Conservation (phyloP, 345 rosid genomes). For the Pseudoturritis turrita region DNA sequence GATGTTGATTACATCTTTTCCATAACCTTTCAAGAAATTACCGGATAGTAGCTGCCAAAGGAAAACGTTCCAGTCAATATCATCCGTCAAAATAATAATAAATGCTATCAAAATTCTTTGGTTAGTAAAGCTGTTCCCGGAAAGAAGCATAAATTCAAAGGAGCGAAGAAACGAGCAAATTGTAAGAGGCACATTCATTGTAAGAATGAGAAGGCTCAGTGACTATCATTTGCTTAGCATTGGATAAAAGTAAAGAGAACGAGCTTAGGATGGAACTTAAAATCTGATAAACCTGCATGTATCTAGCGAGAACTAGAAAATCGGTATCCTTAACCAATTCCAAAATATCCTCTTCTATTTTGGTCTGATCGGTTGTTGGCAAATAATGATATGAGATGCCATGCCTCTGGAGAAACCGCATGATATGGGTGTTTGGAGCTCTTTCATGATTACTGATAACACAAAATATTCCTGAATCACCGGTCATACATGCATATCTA, state of each 20-base stretch:
- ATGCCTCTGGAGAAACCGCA: slow-evolving; percentile 77
- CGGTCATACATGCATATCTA: background rate
- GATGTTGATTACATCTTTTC: slow-evolving; percentile 91
- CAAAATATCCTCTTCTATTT: slow-evolving; percentile 74
- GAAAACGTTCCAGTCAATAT: background rate
- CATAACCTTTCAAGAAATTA: slow-evolving; percentile 61
- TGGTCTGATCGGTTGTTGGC: slow-evolving; percentile 45
- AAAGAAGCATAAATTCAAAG: background rate
- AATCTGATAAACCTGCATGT: slow-evolving; percentile 84
- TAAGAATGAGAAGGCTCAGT: background rate
- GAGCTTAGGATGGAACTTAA: background rate
- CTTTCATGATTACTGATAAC: slow-evolving; percentile 77
- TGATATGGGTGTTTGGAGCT: slow-evolving; percentile 79
- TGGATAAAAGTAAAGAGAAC: background rate
- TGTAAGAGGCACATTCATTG: background rate
- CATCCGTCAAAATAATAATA: background rate
- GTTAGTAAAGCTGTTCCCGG: background rate
- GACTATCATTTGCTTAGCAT: background rate
- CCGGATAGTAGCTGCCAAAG: slow-evolving; percentile 63
- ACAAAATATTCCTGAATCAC: slow-evolving; percentile 1
- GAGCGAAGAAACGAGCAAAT: background rate
- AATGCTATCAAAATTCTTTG: background rate
- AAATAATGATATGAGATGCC: slow-evolving; percentile 83
- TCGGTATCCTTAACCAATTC: slow-evolving; percentile 79
- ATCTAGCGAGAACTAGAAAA: slow-evolving; percentile 91